Percentiles rank a stretch among this genome's conserved stretches.
phyloP scores from a whole-genome alignment of 345 rosid genomes.

The Melaleuca quinquenervia region DNA sequence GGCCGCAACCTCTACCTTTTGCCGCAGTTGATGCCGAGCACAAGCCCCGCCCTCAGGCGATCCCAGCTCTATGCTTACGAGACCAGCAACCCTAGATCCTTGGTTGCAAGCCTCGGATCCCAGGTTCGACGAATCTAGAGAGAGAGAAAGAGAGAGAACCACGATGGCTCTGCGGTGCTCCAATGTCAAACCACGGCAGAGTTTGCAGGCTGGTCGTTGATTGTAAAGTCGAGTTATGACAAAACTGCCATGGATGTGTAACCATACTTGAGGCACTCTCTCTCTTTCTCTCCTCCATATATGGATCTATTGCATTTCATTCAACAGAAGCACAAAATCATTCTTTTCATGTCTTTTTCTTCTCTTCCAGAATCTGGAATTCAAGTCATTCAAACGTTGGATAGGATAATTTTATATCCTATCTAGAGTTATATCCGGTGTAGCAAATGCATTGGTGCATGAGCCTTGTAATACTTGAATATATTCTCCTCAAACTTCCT shows the following conservation, averaged over 20 bases:
- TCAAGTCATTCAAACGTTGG: too few species aligned
- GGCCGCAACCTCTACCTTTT: neutral
- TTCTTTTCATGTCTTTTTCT: too few species aligned
- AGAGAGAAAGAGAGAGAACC: neutral
- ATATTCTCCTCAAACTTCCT: neutral
- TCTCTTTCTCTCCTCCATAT: neutral
- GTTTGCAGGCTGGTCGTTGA: rapidly evolving
- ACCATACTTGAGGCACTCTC: neutral
- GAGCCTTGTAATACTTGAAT: neutral
- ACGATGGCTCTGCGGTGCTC: rapidly evolving
- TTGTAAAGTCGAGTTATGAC: neutral
- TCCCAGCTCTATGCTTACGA: too few species aligned
- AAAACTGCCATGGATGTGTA: neutral
- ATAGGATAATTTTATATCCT: too few species aligned
- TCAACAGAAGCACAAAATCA: too few species aligned
- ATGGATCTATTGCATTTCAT: neutral
- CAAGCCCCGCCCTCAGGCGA: too few species aligned
- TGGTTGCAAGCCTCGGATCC: too few species aligned
- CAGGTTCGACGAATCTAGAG: too few species aligned
- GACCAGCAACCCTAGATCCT: too few species aligned
- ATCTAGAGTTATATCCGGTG: too few species aligned
- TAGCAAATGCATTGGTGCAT: too few species aligned
- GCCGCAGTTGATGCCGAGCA: neutral
- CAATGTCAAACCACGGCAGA: neutral
- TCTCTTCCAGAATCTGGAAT: too few species aligned